Base-by-base conservation (phyloP, 2,329 filamentous ascomycete species). In the Fusarium sacchari region DNA sequence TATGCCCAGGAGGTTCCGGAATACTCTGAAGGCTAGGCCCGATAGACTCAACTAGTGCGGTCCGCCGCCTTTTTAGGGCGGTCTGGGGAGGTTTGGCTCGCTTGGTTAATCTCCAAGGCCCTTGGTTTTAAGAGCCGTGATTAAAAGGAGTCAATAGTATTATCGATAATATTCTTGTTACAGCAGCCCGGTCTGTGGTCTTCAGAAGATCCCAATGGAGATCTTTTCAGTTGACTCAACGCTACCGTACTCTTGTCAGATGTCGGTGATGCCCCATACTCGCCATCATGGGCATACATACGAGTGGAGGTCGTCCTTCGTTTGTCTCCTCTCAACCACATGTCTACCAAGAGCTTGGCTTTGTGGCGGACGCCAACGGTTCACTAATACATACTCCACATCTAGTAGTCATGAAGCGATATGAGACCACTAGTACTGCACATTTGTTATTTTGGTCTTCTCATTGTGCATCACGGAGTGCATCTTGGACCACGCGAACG, bases 311-410 rank as follows among this genome's bases (percentile, higher is more conserved):
- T 50, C 24, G 30, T 55, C 28, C 58, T 42, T 60, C 53, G 32
- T 60, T 44, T 56, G 36, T 52, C 56, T 56, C 47, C 40, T 56
- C 40, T 72, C 43, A 69, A 69, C 67, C 57, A 53, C 60, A 42
- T 67, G 60, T 63, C 58, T 60, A 30, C 30, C 52, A 26, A 46
- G n/a, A 39, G 57, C 69, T 67, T 73, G 69, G 69, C 60, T 70
- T 69, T 42, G 72, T 74, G 72, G 72, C 72, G 72, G 72, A 69
- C 72, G 72, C 34, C 65, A 66, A 69, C 57, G 71, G 71, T 39
- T 58, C 64, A 60, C 50, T 40, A 58, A 17, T 37, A 22, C 30
- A 39, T 43, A 61, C 71, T 67, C 72, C 72, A 74, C 71, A 62
- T 50, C 47, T 50, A 24, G 47, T 40, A 46, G 57, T 50, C 55